phyloP scores from a whole-genome alignment of 495 filamentous ascomycete genomes.

The Daldinia bambusicola region DNA sequence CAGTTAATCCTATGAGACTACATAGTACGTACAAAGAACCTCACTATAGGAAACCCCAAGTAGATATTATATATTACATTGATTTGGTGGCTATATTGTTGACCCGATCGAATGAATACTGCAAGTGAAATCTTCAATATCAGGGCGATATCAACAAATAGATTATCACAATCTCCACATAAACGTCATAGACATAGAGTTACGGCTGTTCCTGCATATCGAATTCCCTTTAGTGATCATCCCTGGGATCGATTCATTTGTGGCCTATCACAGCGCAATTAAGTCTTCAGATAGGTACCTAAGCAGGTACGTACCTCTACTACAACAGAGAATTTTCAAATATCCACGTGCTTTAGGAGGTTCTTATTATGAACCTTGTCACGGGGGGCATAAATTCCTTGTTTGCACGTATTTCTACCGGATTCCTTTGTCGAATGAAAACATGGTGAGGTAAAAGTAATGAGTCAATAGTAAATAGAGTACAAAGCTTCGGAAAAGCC shows the following conservation, averaged over 20 bases:
- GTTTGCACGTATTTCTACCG: not conserved
- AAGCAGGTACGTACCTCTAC: not conserved
- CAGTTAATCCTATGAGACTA: not conserved
- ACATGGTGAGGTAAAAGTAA: not conserved
- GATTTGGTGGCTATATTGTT: not conserved
- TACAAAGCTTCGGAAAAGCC: not conserved
- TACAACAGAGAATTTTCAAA: not conserved
- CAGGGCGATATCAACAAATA: not conserved
- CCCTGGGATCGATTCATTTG: not conserved
- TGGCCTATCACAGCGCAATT: not conserved
- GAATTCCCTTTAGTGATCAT: not conserved
- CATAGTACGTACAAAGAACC: not conserved
- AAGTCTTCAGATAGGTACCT: not conserved
- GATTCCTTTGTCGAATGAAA: not conserved
- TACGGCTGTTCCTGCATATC: constrained; percentile 36
- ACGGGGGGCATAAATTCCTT: not conserved
- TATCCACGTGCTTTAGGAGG: no score
- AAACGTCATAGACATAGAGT: constrained; percentile 26
- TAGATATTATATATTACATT: not conserved
- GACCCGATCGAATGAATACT: not conserved
- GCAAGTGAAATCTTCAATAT: not conserved
- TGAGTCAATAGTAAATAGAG: not conserved
- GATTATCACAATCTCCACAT: constrained; percentile 2
- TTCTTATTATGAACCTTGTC: not conserved
- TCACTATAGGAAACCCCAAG: not conserved